Conservation (phyloP, 1,284 basidiomycete species). For the Sporisorium reilianum region DNA sequence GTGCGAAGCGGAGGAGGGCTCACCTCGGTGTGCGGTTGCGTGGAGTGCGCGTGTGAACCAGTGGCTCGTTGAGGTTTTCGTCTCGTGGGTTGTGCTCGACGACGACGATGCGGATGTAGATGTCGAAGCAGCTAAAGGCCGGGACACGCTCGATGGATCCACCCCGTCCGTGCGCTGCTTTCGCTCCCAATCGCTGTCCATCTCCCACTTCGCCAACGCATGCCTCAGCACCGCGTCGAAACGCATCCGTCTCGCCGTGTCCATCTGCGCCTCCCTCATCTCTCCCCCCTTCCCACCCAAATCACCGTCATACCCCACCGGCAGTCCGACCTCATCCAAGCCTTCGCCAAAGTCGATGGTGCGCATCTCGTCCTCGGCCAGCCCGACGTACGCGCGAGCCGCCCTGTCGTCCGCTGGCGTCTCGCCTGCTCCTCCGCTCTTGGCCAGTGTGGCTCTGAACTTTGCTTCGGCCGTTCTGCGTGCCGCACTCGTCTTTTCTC, state of each 20-base stretch:
- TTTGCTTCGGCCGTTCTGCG: slow-evolving; percentile 32
- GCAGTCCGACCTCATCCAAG: slow-evolving; percentile 12
- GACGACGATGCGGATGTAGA: neutral
- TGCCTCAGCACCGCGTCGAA: slow-evolving; percentile 50
- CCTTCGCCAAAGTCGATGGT: slow-evolving; percentile 54
- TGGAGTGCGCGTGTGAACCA: slow-evolving; percentile 38
- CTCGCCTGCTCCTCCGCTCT: slow-evolving; percentile 17
- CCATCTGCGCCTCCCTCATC: slow-evolving; percentile 31
- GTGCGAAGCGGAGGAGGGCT: slow-evolving; percentile 10
- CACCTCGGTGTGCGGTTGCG: slow-evolving; percentile 24
- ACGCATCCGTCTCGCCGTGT: slow-evolving; percentile 34
- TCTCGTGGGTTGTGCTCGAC: neutral
- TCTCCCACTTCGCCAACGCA: slow-evolving; percentile 52
- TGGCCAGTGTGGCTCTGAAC: slow-evolving; percentile 40
- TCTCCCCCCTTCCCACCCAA: neutral
- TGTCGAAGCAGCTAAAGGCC: neutral
- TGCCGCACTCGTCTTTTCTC: slow-evolving; percentile 38
- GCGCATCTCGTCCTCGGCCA: slow-evolving; percentile 52
- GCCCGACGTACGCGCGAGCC: slow-evolving; percentile 42
- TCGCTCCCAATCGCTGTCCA: slow-evolving; percentile 57
- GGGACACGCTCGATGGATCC: slow-evolving; percentile 28
- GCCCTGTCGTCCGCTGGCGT: slow-evolving; percentile 52
- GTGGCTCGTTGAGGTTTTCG: slow-evolving; percentile 1
- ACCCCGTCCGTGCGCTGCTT: slow-evolving; percentile 30
- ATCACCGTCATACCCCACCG: slow-evolving; percentile 21